phyloP scores from a whole-genome alignment of 352 stramenopile species.

The Plasmopara viticola region DNA sequence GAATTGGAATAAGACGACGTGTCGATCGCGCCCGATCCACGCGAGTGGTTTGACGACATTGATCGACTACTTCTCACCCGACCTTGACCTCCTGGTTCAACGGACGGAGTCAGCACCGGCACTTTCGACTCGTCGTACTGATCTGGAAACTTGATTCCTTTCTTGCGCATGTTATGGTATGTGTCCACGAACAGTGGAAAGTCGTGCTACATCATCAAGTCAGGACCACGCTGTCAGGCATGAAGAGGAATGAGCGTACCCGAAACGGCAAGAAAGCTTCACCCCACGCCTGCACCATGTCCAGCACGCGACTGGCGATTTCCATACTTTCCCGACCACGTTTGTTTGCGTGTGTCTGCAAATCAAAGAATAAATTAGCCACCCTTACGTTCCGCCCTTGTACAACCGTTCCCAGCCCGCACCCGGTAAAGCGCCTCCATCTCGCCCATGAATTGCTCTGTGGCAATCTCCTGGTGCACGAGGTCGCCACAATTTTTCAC shows the following conservation, averaged over 20 bases:
- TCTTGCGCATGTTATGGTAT: constrained; percentile 81
- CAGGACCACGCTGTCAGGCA: neutral
- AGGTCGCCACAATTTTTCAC: constrained; percentile 74
- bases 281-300: constrained; percentile 75
- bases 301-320: constrained; percentile 56
- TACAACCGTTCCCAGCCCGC: neutral
- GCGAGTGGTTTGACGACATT: constrained; percentile 10
- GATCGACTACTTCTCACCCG: constrained; percentile 1
- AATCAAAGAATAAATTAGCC: neutral
- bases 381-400: constrained; percentile 1
- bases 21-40: constrained; percentile 17
- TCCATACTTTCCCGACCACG: constrained; percentile 66
- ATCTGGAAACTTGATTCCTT: constrained; percentile 67
- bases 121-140: constrained; percentile 70
- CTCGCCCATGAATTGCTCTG: constrained; percentile 63
- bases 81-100: neutral
- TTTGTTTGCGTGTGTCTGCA: constrained; percentile 52
- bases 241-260: constrained; percentile 13
- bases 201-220: constrained; percentile 31
- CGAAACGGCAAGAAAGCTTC: constrained; percentile 70
- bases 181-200: constrained; percentile 77
- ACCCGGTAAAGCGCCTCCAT: constrained; percentile 71
- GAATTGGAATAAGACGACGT: constrained; percentile 43
- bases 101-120: constrained; percentile 40
- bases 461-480: constrained; percentile 62